A percentile compares a stretch with the other conserved stretches of the same genome.
Conservation (phyloP, 192 early-diverging fungal genomes). For the Linnemannia schmuckeri region DNA sequence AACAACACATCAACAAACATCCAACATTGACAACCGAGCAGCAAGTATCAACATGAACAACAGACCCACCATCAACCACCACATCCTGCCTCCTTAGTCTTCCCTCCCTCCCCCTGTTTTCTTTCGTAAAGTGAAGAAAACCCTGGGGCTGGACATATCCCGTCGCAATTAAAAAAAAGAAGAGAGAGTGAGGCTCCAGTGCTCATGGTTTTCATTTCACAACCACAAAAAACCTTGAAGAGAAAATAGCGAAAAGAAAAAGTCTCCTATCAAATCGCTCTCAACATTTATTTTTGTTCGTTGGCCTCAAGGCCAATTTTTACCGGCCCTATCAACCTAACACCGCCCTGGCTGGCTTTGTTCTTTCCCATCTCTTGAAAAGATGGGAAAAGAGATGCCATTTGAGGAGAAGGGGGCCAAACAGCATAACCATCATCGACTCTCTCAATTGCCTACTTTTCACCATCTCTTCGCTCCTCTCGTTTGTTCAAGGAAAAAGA, state of each 20-base stretch:
- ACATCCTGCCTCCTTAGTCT: no score
- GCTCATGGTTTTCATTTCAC: constrained; percentile 3
- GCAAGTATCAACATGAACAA: no score
- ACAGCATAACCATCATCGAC: neutral
- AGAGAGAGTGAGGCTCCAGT: neutral
- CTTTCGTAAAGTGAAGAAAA: neutral
- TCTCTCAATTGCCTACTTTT: neutral
- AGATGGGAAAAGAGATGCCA: neutral
- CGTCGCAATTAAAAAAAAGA: no score
- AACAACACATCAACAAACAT: no score
- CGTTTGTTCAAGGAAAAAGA: neutral
- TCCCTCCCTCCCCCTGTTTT: no score
- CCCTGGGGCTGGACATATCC: neutral
- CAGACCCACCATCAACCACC: no score
- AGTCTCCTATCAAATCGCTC: constrained; percentile 9
- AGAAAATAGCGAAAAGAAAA: neutral
- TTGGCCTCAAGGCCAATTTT: neutral
- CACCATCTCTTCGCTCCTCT: neutral
- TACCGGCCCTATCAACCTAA: neutral
- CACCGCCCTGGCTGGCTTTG: neutral
- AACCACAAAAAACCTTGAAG: neutral
- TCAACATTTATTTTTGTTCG: constrained; percentile 3
- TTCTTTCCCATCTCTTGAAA: neutral
- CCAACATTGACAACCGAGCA: no score
- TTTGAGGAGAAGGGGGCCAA: neutral